These are phyloP conservation scores for Tuber microsphaerosporum DNA, from an alignment of 495 filamentous ascomycete genomes.

Conservation along the genomic window DNA sequence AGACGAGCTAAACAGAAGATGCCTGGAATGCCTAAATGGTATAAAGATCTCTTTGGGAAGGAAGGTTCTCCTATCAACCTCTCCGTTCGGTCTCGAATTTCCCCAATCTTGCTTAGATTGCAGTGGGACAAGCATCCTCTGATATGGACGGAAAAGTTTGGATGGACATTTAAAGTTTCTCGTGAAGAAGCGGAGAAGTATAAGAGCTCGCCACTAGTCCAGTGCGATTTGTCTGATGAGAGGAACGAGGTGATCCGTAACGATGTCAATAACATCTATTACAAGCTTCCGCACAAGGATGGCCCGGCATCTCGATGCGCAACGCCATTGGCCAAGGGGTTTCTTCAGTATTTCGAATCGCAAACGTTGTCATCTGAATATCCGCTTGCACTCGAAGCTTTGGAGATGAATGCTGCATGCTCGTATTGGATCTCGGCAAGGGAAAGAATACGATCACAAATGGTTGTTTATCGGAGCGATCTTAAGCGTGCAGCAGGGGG, in stretches of 20 bases:
- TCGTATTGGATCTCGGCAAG: constrained; percentile 98
- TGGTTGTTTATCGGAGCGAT: constrained; percentile 80
- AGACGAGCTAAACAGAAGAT: constrained; percentile 80
- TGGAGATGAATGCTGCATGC: constrained; percentile 97
- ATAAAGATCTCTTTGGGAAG: constrained; percentile 76
- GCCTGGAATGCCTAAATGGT: constrained; percentile 93
- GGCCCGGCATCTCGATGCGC: constrained; percentile 76
- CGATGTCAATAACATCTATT: constrained; percentile 63
- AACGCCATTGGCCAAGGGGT: constrained; percentile 82
- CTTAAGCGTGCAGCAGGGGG: constrained; percentile 23
- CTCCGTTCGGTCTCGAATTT: constrained; percentile 80
- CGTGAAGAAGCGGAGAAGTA: constrained; percentile 57
- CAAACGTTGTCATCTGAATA: constrained; percentile 80
- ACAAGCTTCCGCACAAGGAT: constrained; percentile 94
- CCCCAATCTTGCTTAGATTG: constrained; percentile 75
- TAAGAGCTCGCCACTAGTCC: constrained; percentile 59
- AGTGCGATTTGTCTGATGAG: constrained; percentile 65
- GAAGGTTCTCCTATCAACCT: constrained; percentile 59
- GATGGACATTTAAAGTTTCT: constrained; percentile 84
- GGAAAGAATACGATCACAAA: constrained; percentile 82
- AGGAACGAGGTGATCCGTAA: constrained; percentile 56
- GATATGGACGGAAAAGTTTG: constrained; percentile 84
- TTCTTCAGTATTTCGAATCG: constrained; percentile 82
- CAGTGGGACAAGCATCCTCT: constrained; percentile 85
- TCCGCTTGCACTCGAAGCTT: constrained; percentile 79